Evolutionary conservation across 1,284 basidiomycete species (phyloP), one percentile per base, ranked within the genome.

Genomic region (Trametes sp.): DNA sequence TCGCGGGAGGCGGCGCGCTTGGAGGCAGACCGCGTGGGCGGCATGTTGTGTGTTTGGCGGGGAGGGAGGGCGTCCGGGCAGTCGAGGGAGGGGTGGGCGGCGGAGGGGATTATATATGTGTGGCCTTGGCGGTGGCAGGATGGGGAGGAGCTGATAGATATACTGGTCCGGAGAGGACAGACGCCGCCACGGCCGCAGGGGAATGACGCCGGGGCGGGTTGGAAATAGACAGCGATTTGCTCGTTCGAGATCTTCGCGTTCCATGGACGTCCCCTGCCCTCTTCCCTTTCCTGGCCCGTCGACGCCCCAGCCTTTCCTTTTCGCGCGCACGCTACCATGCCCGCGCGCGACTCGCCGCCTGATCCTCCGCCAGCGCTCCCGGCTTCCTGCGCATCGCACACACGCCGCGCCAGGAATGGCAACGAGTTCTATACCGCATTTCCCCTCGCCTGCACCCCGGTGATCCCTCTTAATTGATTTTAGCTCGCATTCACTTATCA

Each of bases 161-260:
- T 36, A 33, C 41, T 7, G 4, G 23, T 35, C 31, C 53, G 59
- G 44, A 38, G 49, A 44, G 50, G 63, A 46, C 41, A 62, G 63
- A 59, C 63, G 63, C 63, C 59, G 63, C 53, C 23, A 36, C 14
- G 51, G 42, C 35, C 51, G 56, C 41, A 45, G 35, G 56, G 54
- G 55, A 33, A 33, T 57, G 44, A 57, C 55, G 59, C 53, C 59
- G 52, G 54, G 54, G 31, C 14, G 59, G 54, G 23, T 53, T 61
- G 36, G 65, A 59, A 62, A 67, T 64, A 63, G 65, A 62, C 54
- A 60, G 59, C 59, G 65, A 67, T 67, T 67, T 56, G 58, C 65
- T 57, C 44, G 57, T 62, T 56, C 57, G 28, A 60, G 65, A 67
- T 67, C 65, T 67, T 59, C 65, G 54, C 62, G 55, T 61, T 60